These are phyloP conservation scores for Alternaria sp. DNA, from an alignment of 2,329 filamentous ascomycete genomes.

Conservation along the genomic window DNA sequence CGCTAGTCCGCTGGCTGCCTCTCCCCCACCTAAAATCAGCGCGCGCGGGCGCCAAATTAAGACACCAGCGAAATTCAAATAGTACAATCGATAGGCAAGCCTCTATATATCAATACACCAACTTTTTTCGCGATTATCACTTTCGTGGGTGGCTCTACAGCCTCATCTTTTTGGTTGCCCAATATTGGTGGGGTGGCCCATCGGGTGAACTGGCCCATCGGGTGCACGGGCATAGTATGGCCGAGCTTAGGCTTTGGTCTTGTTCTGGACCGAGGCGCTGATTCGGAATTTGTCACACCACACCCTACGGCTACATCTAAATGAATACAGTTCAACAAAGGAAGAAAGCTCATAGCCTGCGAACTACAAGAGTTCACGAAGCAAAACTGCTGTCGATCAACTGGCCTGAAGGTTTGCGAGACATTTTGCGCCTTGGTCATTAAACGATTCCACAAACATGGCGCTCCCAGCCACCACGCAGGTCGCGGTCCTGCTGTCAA, in stretches of 20 bases:
- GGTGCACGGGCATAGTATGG: no score
- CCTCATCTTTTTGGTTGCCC: no score
- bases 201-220: no score
- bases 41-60: no score
- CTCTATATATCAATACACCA: no score
- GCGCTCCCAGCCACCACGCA: conserved; percentile 36
- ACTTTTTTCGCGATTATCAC: no score
- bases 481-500: conserved; percentile 34
- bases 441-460: conserved; percentile 28
- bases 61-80: no score
- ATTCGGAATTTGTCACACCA: background rate
- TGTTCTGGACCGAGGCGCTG: background rate
- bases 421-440: background rate
- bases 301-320: background rate
- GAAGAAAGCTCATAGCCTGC: background rate
- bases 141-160: no score
- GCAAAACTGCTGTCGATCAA: background rate
- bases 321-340: background rate
- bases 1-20: no score
- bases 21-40: no score
- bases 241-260: background rate
- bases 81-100: no score
- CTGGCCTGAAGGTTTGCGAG: background rate
- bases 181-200: no score
- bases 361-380: background rate